Base-by-base conservation (phyloP, 345 rosid genomes). In the Eutrema japonicum region DNA sequence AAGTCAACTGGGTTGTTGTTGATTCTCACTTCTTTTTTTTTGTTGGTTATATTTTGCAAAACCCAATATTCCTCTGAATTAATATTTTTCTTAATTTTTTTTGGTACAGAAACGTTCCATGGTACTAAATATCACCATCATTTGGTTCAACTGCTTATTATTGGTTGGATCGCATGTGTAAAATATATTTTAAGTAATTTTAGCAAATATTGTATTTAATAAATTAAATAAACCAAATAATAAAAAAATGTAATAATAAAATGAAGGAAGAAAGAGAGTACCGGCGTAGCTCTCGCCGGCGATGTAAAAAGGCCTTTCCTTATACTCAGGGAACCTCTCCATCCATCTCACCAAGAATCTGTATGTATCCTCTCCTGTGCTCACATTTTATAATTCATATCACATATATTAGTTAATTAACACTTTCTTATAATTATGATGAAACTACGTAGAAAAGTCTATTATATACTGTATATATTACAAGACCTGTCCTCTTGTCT, bases 281-380 rank as follows among this genome's bases (percentile, higher is more conserved):
- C 97, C 98, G 71, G 93, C 97, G 18, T 93, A 89, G 91, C 97
- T 93, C 80, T 93, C 98, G 67, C 98, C 98, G 53, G 97, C 96
- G 43, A 93, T 80, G 77, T 84, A 93, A 66, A 93, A 89, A 11
- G 88, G 83, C 64, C 96, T 78, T 36, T 77, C 83, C 70, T 82
- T 89, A 82, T 91, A 91, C 26, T 81, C 85, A 36, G 94, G 91
- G 69, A 88, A 91, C 74, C 96, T 87, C 79, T 79, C 70, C 16
- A 91, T 30, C 97, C 98, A 93, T 64, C 80, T 84, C 4, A 83
- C 29, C 3, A 91, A 83, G 76, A 93, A 93, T 27, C 16, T 76
- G 27, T 81, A 83, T 11, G 89, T 82, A 84, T 93, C 98, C 66
- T 77, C 78, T 5, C 87, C 98, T 90, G 90, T 60, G 43, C 57